phyloP scores from a whole-genome alignment of 1,284 basidiomycete species.

The Moesziomyces antarcticus region DNA sequence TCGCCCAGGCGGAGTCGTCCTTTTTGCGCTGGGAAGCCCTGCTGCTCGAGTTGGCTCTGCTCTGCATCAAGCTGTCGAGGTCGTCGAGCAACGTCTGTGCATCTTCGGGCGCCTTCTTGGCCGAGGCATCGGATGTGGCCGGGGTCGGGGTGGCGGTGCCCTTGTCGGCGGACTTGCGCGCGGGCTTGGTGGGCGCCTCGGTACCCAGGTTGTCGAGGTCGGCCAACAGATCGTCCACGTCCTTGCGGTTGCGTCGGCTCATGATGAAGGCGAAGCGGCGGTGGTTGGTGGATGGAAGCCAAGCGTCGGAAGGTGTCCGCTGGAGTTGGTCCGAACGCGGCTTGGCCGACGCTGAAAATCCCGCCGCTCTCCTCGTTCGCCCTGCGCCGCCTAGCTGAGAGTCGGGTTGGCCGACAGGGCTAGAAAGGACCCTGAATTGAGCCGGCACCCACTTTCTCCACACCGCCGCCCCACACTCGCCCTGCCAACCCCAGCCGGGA shows the following conservation, averaged over 20 bases:
- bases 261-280: constrained; percentile 3
- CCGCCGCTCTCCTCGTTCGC: no score
- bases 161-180: constrained; percentile 33
- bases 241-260: constrained; percentile 50
- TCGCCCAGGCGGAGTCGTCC: constrained; percentile 14
- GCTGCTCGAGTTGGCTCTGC: constrained; percentile 42
- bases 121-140: constrained; percentile 10
- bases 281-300: background rate
- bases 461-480: constrained; percentile 1
- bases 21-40: constrained; percentile 36
- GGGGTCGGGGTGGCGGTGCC: constrained; percentile 7
- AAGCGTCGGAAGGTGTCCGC: background rate
- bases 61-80: constrained; percentile 65
- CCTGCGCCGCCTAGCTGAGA: no score
- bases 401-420: no score
- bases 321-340: constrained; percentile 22
- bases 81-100: constrained; percentile 66
- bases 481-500: no score
- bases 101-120: constrained; percentile 48
- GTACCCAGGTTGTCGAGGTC: constrained; percentile 62
- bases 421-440: constrained; percentile 19
- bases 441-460: constrained; percentile 7
- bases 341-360: background rate
- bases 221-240: constrained; percentile 65
- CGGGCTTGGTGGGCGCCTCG: constrained; percentile 23